These are phyloP conservation scores for Mycena capillaripes DNA, from an alignment of 768 basidiomycete species.

Conservation along the genomic window DNA sequence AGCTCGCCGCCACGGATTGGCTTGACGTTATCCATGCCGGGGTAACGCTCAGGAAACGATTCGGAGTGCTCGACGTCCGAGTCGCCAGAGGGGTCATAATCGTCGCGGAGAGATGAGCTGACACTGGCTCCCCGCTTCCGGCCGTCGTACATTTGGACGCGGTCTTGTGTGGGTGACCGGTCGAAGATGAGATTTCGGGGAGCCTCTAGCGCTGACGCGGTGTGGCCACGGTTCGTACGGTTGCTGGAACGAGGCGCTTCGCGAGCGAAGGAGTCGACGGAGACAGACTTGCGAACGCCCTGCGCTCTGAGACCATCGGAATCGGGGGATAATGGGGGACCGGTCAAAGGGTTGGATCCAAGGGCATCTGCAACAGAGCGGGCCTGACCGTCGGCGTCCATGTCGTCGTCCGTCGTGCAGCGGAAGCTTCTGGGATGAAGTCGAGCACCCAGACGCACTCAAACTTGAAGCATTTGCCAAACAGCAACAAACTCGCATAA, in stretches of 20 bases:
- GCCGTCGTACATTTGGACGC: slow-evolving; percentile 42
- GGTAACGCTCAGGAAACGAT: slow-evolving; percentile 41
- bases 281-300: slow-evolving; percentile 78
- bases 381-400: slow-evolving; percentile 9
- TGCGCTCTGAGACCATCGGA: slow-evolving; percentile 49
- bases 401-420: neutral
- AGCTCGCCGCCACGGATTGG: slow-evolving; percentile 69
- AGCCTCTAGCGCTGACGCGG: slow-evolving; percentile 51
- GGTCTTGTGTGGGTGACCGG: slow-evolving; percentile 39
- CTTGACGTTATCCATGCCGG: slow-evolving; percentile 33
- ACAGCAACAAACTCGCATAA: neutral
- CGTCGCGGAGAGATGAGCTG: slow-evolving; percentile 59
- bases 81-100: slow-evolving; percentile 54
- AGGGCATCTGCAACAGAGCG: neutral
- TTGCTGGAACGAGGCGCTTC: slow-evolving; percentile 47
- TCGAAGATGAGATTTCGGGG: slow-evolving; percentile 46
- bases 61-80: slow-evolving; percentile 70
- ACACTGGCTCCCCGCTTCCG: slow-evolving; percentile 71
- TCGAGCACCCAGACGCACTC: no score
- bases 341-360: neutral
- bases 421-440: no score
- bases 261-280: slow-evolving; percentile 80
- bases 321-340: slow-evolving; percentile 38
- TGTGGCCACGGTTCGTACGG: slow-evolving; percentile 54
- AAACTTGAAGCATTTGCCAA: neutral